Evolutionary conservation across 192 early-diverging fungal genomes (phyloP).

Genomic region (Gonapodya sp.): DNA sequence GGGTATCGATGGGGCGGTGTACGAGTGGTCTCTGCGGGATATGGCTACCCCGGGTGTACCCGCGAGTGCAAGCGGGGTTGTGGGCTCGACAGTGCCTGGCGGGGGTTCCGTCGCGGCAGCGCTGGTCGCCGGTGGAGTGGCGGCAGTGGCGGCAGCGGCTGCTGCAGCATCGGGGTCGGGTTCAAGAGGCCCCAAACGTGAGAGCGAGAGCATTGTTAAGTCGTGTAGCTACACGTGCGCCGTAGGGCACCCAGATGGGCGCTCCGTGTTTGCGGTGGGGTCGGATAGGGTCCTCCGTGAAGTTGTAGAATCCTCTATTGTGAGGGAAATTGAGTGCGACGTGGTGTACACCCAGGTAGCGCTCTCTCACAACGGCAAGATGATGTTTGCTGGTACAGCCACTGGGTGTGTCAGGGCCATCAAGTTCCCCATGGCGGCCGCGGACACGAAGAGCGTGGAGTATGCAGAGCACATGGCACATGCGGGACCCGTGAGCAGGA

Average conservation of each 20-base stretch:
- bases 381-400: constrained; percentile 52
- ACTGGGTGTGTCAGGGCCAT: constrained; percentile 42
- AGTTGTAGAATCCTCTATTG: constrained; percentile 48
- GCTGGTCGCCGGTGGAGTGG: no score
- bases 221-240: constrained; percentile 46
- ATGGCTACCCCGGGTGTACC: neutral
- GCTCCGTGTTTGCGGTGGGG: constrained; percentile 45
- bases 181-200: constrained; percentile 32
- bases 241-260: constrained; percentile 34
- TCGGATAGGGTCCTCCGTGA: constrained; percentile 51
- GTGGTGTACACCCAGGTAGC: constrained; percentile 41
- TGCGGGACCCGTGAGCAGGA: constrained; percentile 35
- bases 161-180: no score
- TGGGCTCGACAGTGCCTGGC: no score
- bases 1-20: constrained; percentile 49
- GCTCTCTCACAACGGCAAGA: constrained; percentile 45
- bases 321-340: constrained; percentile 39
- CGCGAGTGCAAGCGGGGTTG: neutral
- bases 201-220: constrained; percentile 48
- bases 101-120: no score
- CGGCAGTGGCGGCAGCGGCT: no score
- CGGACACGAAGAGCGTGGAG: constrained; percentile 20
- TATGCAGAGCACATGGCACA: constrained; percentile 55
- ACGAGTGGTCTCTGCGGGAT: constrained; percentile 27
- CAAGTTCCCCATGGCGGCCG: constrained; percentile 37